phyloP scores from a whole-genome alignment of 108 stramenopile genomes.

The Halocafeteria seosinensis region DNA sequence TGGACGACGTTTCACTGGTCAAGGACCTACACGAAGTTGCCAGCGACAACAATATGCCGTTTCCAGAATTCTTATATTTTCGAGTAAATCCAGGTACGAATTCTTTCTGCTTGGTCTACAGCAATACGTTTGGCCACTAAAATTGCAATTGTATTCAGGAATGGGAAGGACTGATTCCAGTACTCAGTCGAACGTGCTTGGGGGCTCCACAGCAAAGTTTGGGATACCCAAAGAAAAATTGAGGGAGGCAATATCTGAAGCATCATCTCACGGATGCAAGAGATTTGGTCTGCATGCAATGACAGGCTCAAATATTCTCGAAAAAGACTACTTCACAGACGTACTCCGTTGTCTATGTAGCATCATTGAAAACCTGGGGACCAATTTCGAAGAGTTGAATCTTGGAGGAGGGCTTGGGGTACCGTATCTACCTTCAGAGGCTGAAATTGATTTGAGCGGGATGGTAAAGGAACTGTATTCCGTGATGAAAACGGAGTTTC shows the following conservation, averaged over 20 bases:
- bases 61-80: conserved; percentile 12
- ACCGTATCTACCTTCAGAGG: conserved; percentile 9
- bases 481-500: background rate
- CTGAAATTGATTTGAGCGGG: background rate
- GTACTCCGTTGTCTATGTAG: background rate
- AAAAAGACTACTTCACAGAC: conserved; percentile 13
- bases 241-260: conserved; percentile 7
- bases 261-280: conserved; percentile 7
- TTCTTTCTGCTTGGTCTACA: too few relatives aligned
- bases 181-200: conserved; percentile 13
- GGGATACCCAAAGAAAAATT: conserved; percentile 9
- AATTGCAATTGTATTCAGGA: too few relatives aligned
- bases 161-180: conserved; percentile 9
- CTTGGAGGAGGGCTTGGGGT: conserved; percentile 14
- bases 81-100: conserved; percentile 13
- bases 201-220: conserved; percentile 15
- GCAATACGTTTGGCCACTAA: too few relatives aligned
- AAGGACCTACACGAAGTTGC: background rate
- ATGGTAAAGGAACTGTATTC: background rate
- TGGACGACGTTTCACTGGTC: conserved; percentile 13
- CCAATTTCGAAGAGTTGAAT: conserved; percentile 9
- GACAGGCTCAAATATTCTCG: conserved; percentile 14
- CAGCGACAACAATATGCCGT: background rate
- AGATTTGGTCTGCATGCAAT: conserved; percentile 17
- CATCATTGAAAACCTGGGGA: conserved; percentile 1